phyloP scores from a whole-genome alignment of 768 basidiomycete genomes.

The Terana coerulea region DNA sequence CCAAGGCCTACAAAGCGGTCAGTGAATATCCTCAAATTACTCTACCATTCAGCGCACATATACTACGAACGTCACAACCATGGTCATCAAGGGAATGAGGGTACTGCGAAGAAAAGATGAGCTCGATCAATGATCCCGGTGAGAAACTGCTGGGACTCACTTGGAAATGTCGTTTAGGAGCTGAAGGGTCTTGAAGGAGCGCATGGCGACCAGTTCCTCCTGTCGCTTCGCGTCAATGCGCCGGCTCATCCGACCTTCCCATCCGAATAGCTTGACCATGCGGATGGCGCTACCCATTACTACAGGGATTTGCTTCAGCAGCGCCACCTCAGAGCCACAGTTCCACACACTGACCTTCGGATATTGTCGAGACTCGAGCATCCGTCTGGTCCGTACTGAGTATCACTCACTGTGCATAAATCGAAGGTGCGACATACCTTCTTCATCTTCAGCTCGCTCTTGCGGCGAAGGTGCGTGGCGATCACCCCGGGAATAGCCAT shows the following conservation, averaged over 20 bases:
- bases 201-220: slow-evolving; percentile 54
- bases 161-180: slow-evolving; percentile 38
- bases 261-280: slow-evolving; percentile 49
- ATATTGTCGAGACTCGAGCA: slow-evolving; percentile 38
- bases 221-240: slow-evolving; percentile 55
- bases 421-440: slow-evolving; percentile 23
- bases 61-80: slow-evolving; percentile 60
- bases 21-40: background rate
- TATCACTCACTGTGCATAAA: background rate
- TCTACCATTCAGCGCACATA: slow-evolving; percentile 38
- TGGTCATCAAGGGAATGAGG: slow-evolving; percentile 60
- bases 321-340: slow-evolving; percentile 15
- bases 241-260: slow-evolving; percentile 44
- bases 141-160: slow-evolving; percentile 26
- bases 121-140: background rate
- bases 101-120: slow-evolving; percentile 34
- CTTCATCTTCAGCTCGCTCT: slow-evolving; percentile 39
- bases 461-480: slow-evolving; percentile 30
- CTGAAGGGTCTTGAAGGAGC: slow-evolving; percentile 37
- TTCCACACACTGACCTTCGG: slow-evolving; percentile 32
- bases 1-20: background rate
- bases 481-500: slow-evolving; percentile 42
- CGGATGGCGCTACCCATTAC: slow-evolving; percentile 34
- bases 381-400: slow-evolving; percentile 33
- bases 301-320: slow-evolving; percentile 9